A percentile compares a stretch with the other conserved stretches of the same genome.
Evolutionary conservation across 2,329 filamentous ascomycete species (phyloP).

Genomic region (Sclerotinia sclerotiorum): DNA sequence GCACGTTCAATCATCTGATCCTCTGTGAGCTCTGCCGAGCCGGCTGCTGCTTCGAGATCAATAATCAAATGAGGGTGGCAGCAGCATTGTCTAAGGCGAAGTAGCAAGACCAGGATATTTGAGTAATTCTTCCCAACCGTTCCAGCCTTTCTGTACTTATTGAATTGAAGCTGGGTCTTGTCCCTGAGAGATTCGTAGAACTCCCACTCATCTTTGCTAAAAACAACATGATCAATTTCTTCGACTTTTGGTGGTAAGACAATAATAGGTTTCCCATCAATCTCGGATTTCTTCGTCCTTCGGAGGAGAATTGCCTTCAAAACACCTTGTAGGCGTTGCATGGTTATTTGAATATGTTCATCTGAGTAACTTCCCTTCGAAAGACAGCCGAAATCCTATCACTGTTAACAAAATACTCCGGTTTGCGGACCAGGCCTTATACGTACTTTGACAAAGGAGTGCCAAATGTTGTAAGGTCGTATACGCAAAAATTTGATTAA

Average conservation of each 20-base stretch:
- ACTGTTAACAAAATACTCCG: slow-evolving; percentile 20
- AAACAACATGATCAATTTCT: slow-evolving; percentile 60
- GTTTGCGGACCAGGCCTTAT: slow-evolving; percentile 25
- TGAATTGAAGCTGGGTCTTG: slow-evolving; percentile 69
- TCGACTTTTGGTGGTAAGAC: slow-evolving; percentile 65
- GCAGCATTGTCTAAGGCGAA: slow-evolving; percentile 77
- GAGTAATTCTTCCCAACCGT: slow-evolving; percentile 74
- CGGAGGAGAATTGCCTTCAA: slow-evolving; percentile 80
- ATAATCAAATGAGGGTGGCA: slow-evolving; percentile 73
- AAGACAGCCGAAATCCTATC: slow-evolving; percentile 36
- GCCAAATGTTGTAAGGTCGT: slow-evolving; percentile 67
- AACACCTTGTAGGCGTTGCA: slow-evolving; percentile 70
- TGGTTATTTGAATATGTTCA: slow-evolving; percentile 47
- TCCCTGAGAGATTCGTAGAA: slow-evolving; percentile 68
- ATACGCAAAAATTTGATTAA: slow-evolving; percentile 76
- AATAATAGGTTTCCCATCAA: slow-evolving; percentile 78
- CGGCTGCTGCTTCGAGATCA: slow-evolving; percentile 54
- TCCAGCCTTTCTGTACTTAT: slow-evolving; percentile 69
- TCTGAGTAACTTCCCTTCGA: slow-evolving; percentile 32
- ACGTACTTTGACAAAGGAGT: slow-evolving; percentile 58
- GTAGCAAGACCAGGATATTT: slow-evolving; percentile 74
- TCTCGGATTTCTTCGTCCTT: slow-evolving; percentile 74
- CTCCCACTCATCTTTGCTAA: slow-evolving; percentile 62
- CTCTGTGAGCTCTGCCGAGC: slow-evolving; percentile 23
- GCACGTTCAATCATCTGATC: slow-evolving; percentile 58